Evolutionary conservation across 192 early-diverging fungal species (phyloP), one percentile per base, ranked within the genome.

Genomic region (Chytriomyces hyalinus): DNA sequence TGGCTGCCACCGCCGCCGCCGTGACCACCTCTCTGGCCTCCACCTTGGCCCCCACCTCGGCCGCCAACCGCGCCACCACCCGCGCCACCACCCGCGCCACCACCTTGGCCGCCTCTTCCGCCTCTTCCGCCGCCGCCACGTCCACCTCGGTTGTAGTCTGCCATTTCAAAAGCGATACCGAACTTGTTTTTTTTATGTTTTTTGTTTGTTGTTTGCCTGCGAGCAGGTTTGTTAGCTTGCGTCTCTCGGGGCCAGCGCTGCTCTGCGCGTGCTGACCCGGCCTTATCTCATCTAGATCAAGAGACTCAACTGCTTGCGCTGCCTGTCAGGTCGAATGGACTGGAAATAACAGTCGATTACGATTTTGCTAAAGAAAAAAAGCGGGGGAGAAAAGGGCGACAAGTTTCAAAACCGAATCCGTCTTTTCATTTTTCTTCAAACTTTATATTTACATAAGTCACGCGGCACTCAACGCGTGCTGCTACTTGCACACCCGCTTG

Each of bases 401-500:
- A 57, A 57, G 1, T 13, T n/a, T 57, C 4, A 3, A 57, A 57
- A 13, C 20, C 20, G 15, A 57, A 13, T 57, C 53, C 20, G 3
- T 3, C 4, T 57, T 57, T n/a, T 57, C 20, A 57, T 57, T 57
- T 57, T 57, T 57, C 20, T 20, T 57, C 20, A 20, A 57, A 57
- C 53, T n/a, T 20, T 57, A 20, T 20, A n/a, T 57, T 57, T 36
- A 36, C 36, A 36, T 2, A 2, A 36, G 3, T 36, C 3, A 36
- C 36, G 36, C 36, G 36, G 3, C 36, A 36, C 36, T 36, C 36
- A 36, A 36, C 36, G 36, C 49, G 20, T 51, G 5, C 49, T 79
- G 28, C 50, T 67, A 20, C 24, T 45, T 62, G 69, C 82, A 84
- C 13, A 3, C 20, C 45, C 63, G 81, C 28, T 75, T 82, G 75